A percentile compares a stretch with the other conserved stretches of the same genome.
Conservation (phyloP, 1,139 yeast genomes). For the Spathaspora sp. region DNA sequence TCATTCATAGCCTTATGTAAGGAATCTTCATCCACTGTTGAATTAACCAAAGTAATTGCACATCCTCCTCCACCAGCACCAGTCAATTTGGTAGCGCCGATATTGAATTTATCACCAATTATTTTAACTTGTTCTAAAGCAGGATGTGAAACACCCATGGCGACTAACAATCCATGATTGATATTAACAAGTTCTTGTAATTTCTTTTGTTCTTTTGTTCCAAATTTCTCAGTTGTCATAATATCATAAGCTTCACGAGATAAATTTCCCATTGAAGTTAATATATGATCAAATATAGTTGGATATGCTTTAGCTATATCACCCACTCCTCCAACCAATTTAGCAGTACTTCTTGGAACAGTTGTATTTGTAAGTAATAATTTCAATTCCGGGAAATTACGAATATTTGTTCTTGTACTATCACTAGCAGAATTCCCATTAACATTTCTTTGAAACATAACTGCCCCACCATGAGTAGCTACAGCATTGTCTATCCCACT, state of each 20-base stretch:
- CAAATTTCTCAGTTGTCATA: slow-evolving; percentile 54
- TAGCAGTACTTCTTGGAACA: slow-evolving; percentile 85
- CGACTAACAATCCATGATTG: slow-evolving; percentile 84
- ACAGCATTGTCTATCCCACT: slow-evolving; percentile 97
- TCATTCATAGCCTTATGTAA: slow-evolving; percentile 37
- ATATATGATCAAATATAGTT: slow-evolving; percentile 51
- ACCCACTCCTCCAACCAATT: slow-evolving; percentile 76
- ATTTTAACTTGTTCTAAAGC: slow-evolving; percentile 70
- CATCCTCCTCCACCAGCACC: slow-evolving; percentile 99
- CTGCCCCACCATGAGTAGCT: slow-evolving; percentile 96
- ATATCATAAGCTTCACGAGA: slow-evolving; percentile 68
- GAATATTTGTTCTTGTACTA: slow-evolving; percentile 56
- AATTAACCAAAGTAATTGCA: slow-evolving; percentile 79
- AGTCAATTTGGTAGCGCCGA: slow-evolving; percentile 91
- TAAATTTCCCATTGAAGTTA: slow-evolving; percentile 69
- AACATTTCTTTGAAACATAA: slow-evolving; percentile 71
- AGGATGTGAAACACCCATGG: slow-evolving; percentile 93
- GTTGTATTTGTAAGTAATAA: slow-evolving; percentile 80
- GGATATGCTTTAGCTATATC: slow-evolving; percentile 54
- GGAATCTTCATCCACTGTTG: slow-evolving; percentile 33
- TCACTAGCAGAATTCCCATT: slow-evolving; percentile 37
- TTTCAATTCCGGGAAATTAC: slow-evolving; percentile 73
- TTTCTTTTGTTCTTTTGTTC: slow-evolving; percentile 39
- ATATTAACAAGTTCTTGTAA: slow-evolving; percentile 70
- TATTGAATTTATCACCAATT: slow-evolving; percentile 54